Evolutionary conservation across 2,329 filamentous ascomycete species (phyloP).

Genomic region (Nigrograna mackinnonii): DNA sequence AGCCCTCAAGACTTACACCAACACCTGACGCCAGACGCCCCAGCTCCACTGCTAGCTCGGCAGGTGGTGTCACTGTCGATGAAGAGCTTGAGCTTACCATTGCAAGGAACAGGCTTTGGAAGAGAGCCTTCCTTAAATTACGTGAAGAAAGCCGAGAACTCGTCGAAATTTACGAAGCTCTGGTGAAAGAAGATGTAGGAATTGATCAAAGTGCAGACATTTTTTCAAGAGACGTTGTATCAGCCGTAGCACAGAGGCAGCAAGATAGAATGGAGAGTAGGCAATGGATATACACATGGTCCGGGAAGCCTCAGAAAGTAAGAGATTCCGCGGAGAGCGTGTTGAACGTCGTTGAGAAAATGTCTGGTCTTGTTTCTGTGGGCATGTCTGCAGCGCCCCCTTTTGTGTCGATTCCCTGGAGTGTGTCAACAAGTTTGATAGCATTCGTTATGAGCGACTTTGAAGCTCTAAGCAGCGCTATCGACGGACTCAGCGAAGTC

Average conservation of each 20-base stretch:
- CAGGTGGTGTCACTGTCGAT: no score
- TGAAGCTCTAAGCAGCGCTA: conserved; percentile 57
- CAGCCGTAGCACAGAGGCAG: not conserved
- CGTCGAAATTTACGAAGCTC: not conserved
- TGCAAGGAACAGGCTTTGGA: conserved; percentile 1
- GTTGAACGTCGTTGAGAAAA: not conserved
- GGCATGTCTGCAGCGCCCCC: conserved; percentile 3
- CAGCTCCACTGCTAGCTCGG: no score
- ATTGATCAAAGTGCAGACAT: not conserved
- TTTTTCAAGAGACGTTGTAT: not conserved
- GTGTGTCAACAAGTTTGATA: not conserved
- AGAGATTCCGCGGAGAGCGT: conserved; percentile 3
- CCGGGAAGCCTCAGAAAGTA: conserved; percentile 2
- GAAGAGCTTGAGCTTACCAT: not conserved
- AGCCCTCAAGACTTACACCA: no score
- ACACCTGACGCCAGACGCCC: no score
- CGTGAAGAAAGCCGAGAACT: not conserved
- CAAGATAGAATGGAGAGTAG: not conserved
- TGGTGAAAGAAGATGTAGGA: not conserved
- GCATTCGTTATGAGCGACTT: conserved; percentile 54
- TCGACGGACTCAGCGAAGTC: conserved; percentile 2
- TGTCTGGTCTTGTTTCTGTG: conserved; percentile 1
- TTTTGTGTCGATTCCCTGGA: conserved; percentile 4
- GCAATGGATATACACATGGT: conserved; percentile 3
- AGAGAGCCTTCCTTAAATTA: conserved; percentile 1